Evolutionary conservation across 768 basidiomycete species (phyloP).

Genomic region (Suillus discolor): DNA sequence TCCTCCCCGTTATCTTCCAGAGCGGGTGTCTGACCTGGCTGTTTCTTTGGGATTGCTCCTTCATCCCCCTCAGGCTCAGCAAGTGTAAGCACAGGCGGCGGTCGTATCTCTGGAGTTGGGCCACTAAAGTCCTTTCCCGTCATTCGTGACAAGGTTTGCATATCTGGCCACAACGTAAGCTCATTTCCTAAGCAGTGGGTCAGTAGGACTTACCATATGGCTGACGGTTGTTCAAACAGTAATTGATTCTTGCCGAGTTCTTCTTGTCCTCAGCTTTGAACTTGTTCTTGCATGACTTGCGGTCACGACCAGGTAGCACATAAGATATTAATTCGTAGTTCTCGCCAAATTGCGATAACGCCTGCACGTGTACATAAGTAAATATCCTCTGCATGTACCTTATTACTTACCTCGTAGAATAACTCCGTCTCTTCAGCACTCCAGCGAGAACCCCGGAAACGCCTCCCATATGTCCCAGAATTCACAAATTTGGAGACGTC

Average conservation of each 20-base stretch:
- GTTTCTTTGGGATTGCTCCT: background rate
- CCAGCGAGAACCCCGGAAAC: conserved; percentile 84
- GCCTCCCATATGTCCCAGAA: conserved; percentile 78
- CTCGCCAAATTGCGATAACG: conserved; percentile 87
- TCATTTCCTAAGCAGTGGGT: conserved; percentile 2
- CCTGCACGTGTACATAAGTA: conserved; percentile 47
- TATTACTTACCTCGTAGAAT: conserved; percentile 73
- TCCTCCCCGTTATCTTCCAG: conserved; percentile 33
- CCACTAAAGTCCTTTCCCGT: conserved; percentile 88
- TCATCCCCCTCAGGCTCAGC: conserved; percentile 22
- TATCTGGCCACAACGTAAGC: conserved; percentile 47
- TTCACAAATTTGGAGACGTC: conserved; percentile 87
- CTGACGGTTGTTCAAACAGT: conserved; percentile 70
- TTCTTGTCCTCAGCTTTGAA: conserved; percentile 89
- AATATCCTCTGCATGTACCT: background rate
- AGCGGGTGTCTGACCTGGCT: conserved; percentile 26
- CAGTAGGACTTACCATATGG: conserved; percentile 64
- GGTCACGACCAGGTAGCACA: conserved; percentile 80
- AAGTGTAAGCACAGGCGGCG: conserved; percentile 39
- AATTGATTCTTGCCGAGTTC: conserved; percentile 74
- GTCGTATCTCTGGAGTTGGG: conserved; percentile 69
- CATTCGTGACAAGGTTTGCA: conserved; percentile 72
- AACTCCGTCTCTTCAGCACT: conserved; percentile 86
- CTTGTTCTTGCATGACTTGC: conserved; percentile 91
- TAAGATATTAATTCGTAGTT: conserved; percentile 92